These are phyloP conservation scores for Aspergillus alliaceus DNA, from an alignment of 2,329 filamentous ascomycete genomes.

Conservation along the genomic window DNA sequence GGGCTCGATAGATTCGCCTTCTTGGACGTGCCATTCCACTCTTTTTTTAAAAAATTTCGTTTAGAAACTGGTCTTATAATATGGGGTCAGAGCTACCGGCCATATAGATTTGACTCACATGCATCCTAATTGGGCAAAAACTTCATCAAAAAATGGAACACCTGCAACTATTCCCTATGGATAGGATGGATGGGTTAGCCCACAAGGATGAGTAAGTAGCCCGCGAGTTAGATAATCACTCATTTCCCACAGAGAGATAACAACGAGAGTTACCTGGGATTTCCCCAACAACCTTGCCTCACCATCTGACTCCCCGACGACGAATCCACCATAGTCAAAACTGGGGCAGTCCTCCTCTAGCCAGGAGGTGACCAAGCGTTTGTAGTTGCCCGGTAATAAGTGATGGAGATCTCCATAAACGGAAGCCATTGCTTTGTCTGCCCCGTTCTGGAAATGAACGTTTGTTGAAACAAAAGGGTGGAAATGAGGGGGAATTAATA, in stretches of 20 bases:
- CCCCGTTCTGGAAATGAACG: background rate
- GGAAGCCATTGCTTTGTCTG: constrained; percentile 51
- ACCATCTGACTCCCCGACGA: constrained; percentile 66
- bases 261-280: constrained; percentile 45
- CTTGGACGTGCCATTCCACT: constrained; percentile 82
- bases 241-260: background rate
- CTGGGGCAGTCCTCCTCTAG: constrained; percentile 94
- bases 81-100: background rate
- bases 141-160: constrained; percentile 91
- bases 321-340: constrained; percentile 96
- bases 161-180: constrained; percentile 77
- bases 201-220: background rate
- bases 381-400: constrained; percentile 83
- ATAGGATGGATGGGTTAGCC: background rate
- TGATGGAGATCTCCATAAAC: constrained; percentile 63
- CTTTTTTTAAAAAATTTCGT: constrained; percentile 31
- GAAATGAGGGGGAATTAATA: background rate
- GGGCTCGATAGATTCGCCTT: constrained; percentile 70
- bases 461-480: background rate
- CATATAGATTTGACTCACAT: constrained; percentile 47
- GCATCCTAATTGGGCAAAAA: constrained; percentile 87
- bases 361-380: constrained; percentile 77
- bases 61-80: background rate
- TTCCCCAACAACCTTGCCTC: constrained; percentile 57
- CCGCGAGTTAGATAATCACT: background rate